Evolutionary conservation across 2,329 filamentous ascomycete species (phyloP).

Genomic region (Alternaria arborescens): DNA sequence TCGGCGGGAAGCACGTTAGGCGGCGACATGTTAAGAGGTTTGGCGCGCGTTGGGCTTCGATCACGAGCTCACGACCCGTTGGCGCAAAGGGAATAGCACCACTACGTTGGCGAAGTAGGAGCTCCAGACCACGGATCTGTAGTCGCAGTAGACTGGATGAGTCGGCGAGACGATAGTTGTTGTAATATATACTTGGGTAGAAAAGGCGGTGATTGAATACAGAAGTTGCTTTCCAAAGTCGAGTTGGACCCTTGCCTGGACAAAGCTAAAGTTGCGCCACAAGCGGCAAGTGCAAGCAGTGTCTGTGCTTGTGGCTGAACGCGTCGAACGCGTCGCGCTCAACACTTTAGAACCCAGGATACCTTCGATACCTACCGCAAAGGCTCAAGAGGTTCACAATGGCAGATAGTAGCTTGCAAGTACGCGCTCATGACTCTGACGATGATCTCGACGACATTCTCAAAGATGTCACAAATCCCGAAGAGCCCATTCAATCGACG

Average conservation of each 20-base stretch:
- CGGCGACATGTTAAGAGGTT: slow-evolving; percentile 36
- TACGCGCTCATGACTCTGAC: slow-evolving; percentile 37
- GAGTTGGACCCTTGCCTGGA: slow-evolving; percentile 16
- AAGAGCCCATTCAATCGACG: slow-evolving; percentile 53
- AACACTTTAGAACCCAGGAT: not conserved
- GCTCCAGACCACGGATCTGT: not conserved
- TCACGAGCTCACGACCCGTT: slow-evolving; percentile 10
- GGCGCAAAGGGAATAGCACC: not conserved
- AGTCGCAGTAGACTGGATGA: not conserved
- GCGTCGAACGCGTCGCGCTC: slow-evolving; percentile 25
- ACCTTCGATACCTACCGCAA: not conserved
- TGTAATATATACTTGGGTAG: not conserved
- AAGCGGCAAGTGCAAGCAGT: slow-evolving; percentile 7
- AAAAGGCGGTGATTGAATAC: slow-evolving; percentile 6
- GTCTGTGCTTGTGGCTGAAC: slow-evolving; percentile 24
- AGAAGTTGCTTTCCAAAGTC: slow-evolving; percentile 12
- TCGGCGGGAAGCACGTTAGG: slow-evolving; percentile 34
- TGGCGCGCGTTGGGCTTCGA: slow-evolving; percentile 9
- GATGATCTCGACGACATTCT: slow-evolving; percentile 73
- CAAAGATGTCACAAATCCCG: slow-evolving; percentile 73
- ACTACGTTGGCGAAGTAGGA: not conserved
- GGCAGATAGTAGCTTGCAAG: slow-evolving; percentile 27
- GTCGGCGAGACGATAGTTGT: not conserved
- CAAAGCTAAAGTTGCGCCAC: slow-evolving; percentile 20
- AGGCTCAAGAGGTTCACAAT: slow-evolving; percentile 18